Conservation (phyloP, 2,329 filamentous ascomycete genomes). For the Boeremia lycopersici region DNA sequence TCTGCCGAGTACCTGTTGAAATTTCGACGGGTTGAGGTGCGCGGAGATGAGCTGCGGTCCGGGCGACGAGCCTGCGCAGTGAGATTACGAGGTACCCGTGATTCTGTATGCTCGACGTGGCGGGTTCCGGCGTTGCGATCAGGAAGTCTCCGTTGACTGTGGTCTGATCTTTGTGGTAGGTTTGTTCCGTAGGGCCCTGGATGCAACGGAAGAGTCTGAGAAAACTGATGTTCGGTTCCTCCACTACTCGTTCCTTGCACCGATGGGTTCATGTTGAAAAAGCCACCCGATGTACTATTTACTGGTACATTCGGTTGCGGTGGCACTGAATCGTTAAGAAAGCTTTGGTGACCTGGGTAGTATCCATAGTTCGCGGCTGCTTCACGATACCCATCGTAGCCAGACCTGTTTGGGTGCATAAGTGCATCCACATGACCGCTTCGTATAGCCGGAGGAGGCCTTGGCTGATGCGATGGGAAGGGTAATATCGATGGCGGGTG, state of each 20-base stretch:
- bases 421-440: slow-evolving; percentile 13
- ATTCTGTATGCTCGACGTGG: slow-evolving; percentile 14
- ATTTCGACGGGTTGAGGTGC: slow-evolving; percentile 40
- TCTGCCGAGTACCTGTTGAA: slow-evolving; percentile 41
- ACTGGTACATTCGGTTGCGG: not conserved
- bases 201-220: slow-evolving; percentile 18
- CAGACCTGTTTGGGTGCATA: slow-evolving; percentile 5
- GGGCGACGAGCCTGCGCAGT: slow-evolving; percentile 26
- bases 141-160: not conserved
- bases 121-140: not conserved
- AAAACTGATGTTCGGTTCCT: slow-evolving; percentile 12
- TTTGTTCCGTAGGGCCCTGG: slow-evolving; percentile 24
- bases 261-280: not conserved
- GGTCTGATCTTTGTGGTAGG: slow-evolving; percentile 13
- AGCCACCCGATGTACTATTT: not conserved
- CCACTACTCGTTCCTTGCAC: slow-evolving; percentile 12
- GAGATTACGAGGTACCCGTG: slow-evolving; percentile 18
- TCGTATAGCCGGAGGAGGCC: slow-evolving; percentile 27
- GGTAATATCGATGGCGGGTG: slow-evolving; percentile 19
- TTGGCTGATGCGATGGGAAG: slow-evolving; percentile 15
- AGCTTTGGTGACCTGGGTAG: slow-evolving; percentile 1
- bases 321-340: not conserved
- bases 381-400: slow-evolving; percentile 15
- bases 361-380: slow-evolving; percentile 6
- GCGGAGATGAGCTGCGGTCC: slow-evolving; percentile 35